Percentiles rank a stretch among this genome's conserved stretches.
phyloP scores from a whole-genome alignment of 78 protist genomes.

The Ministeria vibrans region DNA sequence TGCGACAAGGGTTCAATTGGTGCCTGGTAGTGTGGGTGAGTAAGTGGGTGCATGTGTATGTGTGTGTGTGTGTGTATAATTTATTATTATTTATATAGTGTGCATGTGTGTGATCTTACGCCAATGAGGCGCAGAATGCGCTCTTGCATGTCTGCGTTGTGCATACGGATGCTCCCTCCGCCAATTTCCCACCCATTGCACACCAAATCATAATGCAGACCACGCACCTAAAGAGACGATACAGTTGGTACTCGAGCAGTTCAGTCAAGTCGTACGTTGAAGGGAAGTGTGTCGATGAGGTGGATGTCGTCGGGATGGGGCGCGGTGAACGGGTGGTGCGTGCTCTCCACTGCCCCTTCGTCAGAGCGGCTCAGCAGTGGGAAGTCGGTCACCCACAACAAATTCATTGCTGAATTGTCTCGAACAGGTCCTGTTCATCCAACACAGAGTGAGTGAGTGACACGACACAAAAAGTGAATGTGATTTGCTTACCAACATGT shows the following conservation, averaged over 20 bases:
- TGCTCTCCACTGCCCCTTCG: constrained; percentile 2
- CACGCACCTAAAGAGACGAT: constrained; percentile 22
- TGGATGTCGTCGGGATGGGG: constrained; percentile 63
- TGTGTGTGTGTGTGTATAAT: neutral
- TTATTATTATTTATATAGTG: neutral
- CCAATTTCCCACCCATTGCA: constrained; percentile 81
- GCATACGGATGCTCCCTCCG: constrained; percentile 84
- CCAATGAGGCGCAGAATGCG: constrained; percentile 20
- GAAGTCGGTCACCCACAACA: constrained; percentile 82
- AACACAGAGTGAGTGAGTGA: no score
- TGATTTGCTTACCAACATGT: no score
- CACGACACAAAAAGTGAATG: no score
- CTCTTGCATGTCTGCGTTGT: constrained; percentile 51
- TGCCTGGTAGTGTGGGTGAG: neutral
- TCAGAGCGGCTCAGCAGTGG: constrained; percentile 49
- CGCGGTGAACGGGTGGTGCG: constrained; percentile 87
- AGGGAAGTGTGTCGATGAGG: neutral
- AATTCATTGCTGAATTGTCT: neutral
- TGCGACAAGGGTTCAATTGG: constrained; percentile 32
- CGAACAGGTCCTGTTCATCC: no score
- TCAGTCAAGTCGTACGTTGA: neutral
- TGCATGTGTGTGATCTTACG: neutral
- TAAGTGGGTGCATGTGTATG: neutral
- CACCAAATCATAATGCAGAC: constrained; percentile 74
- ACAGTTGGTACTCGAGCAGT: neutral